Percentiles rank a stretch among this genome's conserved stretches.
phyloP scores from a whole-genome alignment of 108 stramenopile genomes.

The Seminavis robusta region DNA sequence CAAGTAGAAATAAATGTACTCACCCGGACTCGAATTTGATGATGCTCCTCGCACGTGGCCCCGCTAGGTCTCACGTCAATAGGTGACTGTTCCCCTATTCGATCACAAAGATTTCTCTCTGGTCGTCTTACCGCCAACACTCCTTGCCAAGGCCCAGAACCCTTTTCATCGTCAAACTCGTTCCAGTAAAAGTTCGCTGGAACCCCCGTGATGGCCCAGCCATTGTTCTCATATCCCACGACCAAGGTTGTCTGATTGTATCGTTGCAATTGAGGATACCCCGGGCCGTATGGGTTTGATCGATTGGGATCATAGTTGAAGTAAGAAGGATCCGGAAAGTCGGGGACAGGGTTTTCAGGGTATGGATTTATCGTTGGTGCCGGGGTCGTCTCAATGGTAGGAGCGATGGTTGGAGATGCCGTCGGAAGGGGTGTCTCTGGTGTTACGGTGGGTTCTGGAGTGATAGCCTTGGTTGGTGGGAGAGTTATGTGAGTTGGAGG shows the following conservation, averaged over 20 bases:
- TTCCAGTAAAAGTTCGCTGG: constrained; percentile 37
- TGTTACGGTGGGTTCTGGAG: not conserved
- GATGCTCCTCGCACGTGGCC: constrained; percentile 42
- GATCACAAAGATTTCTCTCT: constrained; percentile 35
- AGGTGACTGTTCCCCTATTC: constrained; percentile 57
- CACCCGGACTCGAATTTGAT: constrained; percentile 44
- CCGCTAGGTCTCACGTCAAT: constrained; percentile 61
- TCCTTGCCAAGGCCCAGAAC: constrained; percentile 43
- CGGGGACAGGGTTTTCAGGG: constrained; percentile 15
- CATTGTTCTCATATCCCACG: constrained; percentile 39
- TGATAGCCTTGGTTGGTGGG: no score
- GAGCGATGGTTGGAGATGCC: not conserved
- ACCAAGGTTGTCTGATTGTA: constrained; percentile 5
- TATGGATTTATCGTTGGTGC: constrained; percentile 4
- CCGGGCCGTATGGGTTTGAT: constrained; percentile 36
- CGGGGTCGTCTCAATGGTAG: not conserved
- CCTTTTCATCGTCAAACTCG: constrained; percentile 31
- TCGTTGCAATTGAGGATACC: constrained; percentile 18
- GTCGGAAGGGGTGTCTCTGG: not conserved
- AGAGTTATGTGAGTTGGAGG: no score
- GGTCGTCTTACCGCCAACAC: constrained; percentile 19
- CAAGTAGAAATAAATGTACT: no score
- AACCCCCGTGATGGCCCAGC: constrained; percentile 18
- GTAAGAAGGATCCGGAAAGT: constrained; percentile 19
- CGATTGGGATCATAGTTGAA: constrained; percentile 45